phyloP scores from a whole-genome alignment of 495 filamentous ascomycete genomes.

The Penicillium nucicola region DNA sequence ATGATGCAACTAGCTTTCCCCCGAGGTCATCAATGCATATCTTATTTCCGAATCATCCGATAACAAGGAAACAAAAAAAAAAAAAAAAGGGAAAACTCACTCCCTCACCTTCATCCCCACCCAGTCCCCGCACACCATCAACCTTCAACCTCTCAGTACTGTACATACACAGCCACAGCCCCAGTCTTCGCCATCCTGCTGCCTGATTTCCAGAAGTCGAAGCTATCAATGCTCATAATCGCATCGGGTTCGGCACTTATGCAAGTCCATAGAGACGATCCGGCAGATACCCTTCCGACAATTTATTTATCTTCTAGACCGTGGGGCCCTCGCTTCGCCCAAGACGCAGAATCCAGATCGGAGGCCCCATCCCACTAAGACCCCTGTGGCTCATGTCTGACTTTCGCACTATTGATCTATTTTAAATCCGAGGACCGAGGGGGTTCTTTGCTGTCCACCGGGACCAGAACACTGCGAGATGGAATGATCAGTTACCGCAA shows the following conservation, averaged over 20 bases:
- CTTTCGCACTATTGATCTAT: constrained; percentile 7
- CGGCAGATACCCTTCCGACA: neutral
- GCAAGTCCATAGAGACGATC: constrained; percentile 5
- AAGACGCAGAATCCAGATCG: neutral
- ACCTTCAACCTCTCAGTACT: neutral
- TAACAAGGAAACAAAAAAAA: neutral
- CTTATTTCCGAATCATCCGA: neutral
- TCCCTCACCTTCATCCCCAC: neutral
- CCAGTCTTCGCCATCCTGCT: constrained; percentile 5
- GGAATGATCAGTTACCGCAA: too few species aligned
- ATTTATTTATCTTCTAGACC: neutral
- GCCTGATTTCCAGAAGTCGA: constrained; percentile 3
- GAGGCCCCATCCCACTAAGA: neutral
- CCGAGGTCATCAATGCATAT: too few species aligned
- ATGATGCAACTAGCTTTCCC: too few species aligned
- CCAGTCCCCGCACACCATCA: constrained; percentile 3
- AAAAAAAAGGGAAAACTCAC: too few species aligned
- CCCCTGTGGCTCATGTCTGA: neutral
- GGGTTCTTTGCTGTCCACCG: too few species aligned
- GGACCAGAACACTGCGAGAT: too few species aligned
- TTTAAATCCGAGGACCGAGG: neutral
- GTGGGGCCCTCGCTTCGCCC: neutral
- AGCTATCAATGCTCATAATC: neutral
- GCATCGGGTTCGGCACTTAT: neutral
- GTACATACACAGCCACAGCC: constrained; percentile 18